A percentile compares a stretch with the other conserved stretches of the same genome.
phyloP scores from a whole-genome alignment of 805 yeast species.

The Cyberlindnera misumaiensis region DNA sequence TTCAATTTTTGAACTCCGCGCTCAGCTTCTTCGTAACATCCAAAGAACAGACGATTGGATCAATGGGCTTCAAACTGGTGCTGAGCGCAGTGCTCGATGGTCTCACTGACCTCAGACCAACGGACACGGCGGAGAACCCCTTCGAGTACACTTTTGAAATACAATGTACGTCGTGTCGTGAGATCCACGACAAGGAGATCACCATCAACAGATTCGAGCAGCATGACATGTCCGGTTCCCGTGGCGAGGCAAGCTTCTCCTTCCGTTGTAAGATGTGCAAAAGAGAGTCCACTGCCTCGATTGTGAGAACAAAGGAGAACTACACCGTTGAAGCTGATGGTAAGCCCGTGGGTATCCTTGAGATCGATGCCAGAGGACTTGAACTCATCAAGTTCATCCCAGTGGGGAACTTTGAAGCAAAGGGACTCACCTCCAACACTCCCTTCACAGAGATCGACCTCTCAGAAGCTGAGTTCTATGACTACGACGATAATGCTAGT shows the following conservation, averaged over 20 bases:
- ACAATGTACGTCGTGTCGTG: constrained; percentile 76
- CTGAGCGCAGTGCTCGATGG: constrained; percentile 31
- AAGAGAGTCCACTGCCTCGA: constrained; percentile 21
- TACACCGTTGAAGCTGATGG: constrained; percentile 23
- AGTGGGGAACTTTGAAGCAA: constrained; percentile 52
- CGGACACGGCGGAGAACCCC: constrained; percentile 53
- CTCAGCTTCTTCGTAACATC: too few species aligned
- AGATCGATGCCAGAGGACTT: constrained; percentile 82
- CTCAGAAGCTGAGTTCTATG: constrained; percentile 86
- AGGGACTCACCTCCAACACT: constrained; percentile 42
- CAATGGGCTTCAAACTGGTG: constrained; percentile 24
- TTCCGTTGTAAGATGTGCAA: constrained; percentile 67
- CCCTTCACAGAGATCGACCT: constrained; percentile 61
- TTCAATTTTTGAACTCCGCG: too few species aligned
- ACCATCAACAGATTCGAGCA: constrained; percentile 60
- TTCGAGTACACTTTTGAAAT: constrained; percentile 72
- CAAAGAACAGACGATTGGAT: too few species aligned
- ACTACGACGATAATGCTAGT: constrained; percentile 81
- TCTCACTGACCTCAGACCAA: constrained; percentile 41
- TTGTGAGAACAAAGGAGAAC: constrained; percentile 18
- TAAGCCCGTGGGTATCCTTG: constrained; percentile 44
- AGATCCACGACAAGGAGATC: constrained; percentile 63
- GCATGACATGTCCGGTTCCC: constrained; percentile 59
- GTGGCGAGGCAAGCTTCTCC: constrained; percentile 80
- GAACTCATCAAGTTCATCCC: constrained; percentile 67